Evolutionary conservation across 306 rosid species (phyloP).

Genomic region (Biancaea sappan): DNA sequence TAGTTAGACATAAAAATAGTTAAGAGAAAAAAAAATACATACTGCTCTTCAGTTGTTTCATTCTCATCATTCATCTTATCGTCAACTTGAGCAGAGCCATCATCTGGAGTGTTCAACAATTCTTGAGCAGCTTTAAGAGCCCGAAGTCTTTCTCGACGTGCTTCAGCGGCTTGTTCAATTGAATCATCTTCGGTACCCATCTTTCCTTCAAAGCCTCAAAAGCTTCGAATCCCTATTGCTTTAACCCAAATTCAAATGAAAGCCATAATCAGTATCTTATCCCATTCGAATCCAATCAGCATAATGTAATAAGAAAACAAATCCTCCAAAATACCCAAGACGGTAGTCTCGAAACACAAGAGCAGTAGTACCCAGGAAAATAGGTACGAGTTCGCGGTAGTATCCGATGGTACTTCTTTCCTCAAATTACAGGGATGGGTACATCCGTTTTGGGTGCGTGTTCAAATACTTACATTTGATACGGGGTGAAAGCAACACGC

Average conservation of each 20-base stretch:
- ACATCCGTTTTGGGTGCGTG: background rate
- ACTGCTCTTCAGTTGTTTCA: constrained; percentile 27
- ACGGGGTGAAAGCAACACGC: background rate
- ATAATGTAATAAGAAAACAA: background rate
- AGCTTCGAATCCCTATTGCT: constrained; percentile 9
- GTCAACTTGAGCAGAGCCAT: constrained; percentile 37
- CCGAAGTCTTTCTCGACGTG: constrained; percentile 75
- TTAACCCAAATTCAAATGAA: background rate
- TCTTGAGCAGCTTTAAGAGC: constrained; percentile 83
- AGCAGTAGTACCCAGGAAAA: background rate
- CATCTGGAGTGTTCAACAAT: constrained; percentile 63
- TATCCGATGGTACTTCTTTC: background rate
- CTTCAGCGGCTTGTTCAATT: constrained; percentile 65
- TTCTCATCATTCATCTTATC: constrained; percentile 31
- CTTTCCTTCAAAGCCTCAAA: constrained; percentile 7
- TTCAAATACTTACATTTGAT: background rate
- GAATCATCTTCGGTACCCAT: constrained; percentile 72
- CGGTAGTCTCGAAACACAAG: background rate
- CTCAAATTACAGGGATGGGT: background rate
- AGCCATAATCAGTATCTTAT: background rate
- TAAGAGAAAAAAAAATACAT: background rate
- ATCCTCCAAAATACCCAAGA: background rate
- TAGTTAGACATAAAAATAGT: background rate
- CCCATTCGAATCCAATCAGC: background rate
- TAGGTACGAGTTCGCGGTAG: too few relatives aligned